These are phyloP conservation scores for Malus fusca DNA, from an alignment of 306 rosid genomes.

Conservation along the genomic window DNA sequence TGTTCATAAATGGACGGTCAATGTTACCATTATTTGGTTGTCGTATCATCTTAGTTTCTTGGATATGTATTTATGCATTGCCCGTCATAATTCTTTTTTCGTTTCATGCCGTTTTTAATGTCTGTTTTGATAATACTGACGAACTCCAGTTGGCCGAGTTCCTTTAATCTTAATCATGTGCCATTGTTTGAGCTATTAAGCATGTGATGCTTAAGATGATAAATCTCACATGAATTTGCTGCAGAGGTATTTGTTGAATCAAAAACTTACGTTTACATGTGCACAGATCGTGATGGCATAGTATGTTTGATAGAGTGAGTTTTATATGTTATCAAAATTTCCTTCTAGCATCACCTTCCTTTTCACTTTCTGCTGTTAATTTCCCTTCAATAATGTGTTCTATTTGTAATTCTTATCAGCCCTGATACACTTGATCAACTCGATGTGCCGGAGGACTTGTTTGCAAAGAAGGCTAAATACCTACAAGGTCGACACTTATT, in stretches of 20 bases:
- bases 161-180: background rate
- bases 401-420: slow-evolving; percentile 38
- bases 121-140: background rate
- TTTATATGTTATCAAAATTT: background rate
- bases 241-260: slow-evolving; percentile 63
- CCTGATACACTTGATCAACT: slow-evolving; percentile 71
- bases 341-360: background rate
- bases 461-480: slow-evolving; percentile 55
- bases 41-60: background rate
- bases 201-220: background rate
- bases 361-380: slow-evolving; percentile 1
- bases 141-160: background rate
- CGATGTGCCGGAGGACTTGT: slow-evolving; percentile 70
- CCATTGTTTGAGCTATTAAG: background rate
- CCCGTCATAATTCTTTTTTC: background rate
- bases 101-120: background rate
- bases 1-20: background rate
- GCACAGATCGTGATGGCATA: slow-evolving; percentile 78
- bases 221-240: slow-evolving; percentile 20
- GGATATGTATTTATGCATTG: background rate
- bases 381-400: background rate
- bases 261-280: slow-evolving; percentile 69
- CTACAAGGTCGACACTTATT: slow-evolving; percentile 43
- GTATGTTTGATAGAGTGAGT: slow-evolving; percentile 87
- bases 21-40: background rate